Percentiles rank a stretch among this genome's conserved stretches.
These are phyloP conservation scores for Vachellia collinsii DNA, from an alignment of 306 rosid species.

Conservation along the genomic window DNA sequence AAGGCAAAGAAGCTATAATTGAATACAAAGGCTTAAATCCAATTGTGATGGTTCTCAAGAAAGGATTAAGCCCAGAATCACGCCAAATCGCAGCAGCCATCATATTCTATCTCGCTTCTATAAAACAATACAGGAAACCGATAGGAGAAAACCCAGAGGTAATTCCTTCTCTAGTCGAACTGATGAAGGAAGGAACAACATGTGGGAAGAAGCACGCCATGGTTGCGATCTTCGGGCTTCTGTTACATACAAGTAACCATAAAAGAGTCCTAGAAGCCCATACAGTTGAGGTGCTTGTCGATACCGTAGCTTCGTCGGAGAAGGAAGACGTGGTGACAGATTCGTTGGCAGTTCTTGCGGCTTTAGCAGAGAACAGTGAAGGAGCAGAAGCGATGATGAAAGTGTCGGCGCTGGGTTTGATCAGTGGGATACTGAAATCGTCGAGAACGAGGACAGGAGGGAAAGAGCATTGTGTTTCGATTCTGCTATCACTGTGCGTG, in stretches of 20 bases:
- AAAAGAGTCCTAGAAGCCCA: constrained; percentile 55
- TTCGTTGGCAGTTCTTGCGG: constrained; percentile 56
- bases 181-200: constrained; percentile 53
- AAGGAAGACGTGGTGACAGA: constrained; percentile 47
- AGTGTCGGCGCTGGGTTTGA: constrained; percentile 34
- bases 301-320: constrained; percentile 44
- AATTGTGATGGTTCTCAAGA: constrained; percentile 51
- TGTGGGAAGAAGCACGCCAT: constrained; percentile 62
- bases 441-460: constrained; percentile 19
- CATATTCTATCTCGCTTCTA: constrained; percentile 62
- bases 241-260: constrained; percentile 48
- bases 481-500: constrained; percentile 58
- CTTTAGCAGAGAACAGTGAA: constrained; percentile 52
- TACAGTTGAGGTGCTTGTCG: constrained; percentile 45
- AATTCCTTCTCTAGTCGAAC: constrained; percentile 52
- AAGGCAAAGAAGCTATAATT: constrained; percentile 48
- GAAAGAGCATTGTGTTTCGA: constrained; percentile 66
- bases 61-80: constrained; percentile 56
- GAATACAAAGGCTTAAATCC: constrained; percentile 55
- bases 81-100: constrained; percentile 63
- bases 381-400: constrained; percentile 49
- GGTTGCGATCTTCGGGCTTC: constrained; percentile 65
- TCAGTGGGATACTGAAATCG: constrained; percentile 37
- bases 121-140: constrained; percentile 50
- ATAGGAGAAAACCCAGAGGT: constrained; percentile 61